These are phyloP conservation scores for Colletotrichum filicis DNA, from an alignment of 2,329 filamentous ascomycete species.

Conservation along the genomic window DNA sequence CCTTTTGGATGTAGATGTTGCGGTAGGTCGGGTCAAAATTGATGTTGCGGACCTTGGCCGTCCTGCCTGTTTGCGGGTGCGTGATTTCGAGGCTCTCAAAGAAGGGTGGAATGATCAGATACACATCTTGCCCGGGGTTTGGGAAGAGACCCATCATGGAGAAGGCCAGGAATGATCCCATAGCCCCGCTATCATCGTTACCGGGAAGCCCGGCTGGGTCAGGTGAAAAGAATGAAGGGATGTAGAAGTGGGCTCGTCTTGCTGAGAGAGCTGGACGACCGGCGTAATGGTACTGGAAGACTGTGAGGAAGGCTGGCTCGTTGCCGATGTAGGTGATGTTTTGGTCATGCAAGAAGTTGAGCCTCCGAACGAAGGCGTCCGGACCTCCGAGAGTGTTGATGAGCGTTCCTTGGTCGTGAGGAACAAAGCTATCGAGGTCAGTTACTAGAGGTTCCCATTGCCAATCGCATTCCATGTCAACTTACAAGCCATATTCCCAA, in stretches of 20 bases:
- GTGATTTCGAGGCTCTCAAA: conserved; percentile 70
- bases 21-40: conserved; percentile 71
- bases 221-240: conserved; percentile 71
- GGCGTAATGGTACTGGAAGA: conserved; percentile 77
- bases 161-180: conserved; percentile 74
- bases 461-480: conserved; percentile 4
- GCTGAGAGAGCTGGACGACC: conserved; percentile 69
- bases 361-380: conserved; percentile 64
- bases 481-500: conserved; percentile 79
- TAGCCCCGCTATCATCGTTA: conserved; percentile 77
- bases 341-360: conserved; percentile 73
- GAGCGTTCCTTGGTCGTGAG: conserved; percentile 63
- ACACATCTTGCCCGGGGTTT: conserved; percentile 75
- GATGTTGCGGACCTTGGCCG: conserved; percentile 67
- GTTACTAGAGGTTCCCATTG: not conserved
- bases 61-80: conserved; percentile 67
- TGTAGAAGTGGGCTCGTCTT: conserved; percentile 70
- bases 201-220: conserved; percentile 71
- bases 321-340: conserved; percentile 76
- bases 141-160: conserved; percentile 79
- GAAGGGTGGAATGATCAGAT: conserved; percentile 77
- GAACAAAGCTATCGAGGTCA: conserved; percentile 54
- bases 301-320: conserved; percentile 68
- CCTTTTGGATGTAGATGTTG: conserved; percentile 73
- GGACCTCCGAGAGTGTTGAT: conserved; percentile 71